Evolutionary conservation across 1,284 basidiomycete genomes (phyloP).

Genomic region (Marasmius fiardii): DNA sequence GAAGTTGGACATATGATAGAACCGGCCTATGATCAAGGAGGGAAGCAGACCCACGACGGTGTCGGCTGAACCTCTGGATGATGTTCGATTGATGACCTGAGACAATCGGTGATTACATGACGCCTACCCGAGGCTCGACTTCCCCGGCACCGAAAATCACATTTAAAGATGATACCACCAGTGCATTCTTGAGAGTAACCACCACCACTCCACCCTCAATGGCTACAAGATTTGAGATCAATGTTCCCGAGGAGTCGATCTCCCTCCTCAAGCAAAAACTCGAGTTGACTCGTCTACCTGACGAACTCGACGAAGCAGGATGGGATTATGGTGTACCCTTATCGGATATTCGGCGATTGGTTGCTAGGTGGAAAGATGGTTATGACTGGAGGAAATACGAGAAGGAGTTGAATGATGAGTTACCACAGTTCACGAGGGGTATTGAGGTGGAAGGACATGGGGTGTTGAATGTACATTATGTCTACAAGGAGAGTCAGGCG

Average conservation of each 20-base stretch:
- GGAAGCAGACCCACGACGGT: too few relatives aligned
- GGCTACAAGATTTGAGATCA: constrained; percentile 46
- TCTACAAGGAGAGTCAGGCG: constrained; percentile 42
- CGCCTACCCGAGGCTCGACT: too few relatives aligned
- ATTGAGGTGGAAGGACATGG: constrained; percentile 42
- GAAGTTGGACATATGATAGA: too few relatives aligned
- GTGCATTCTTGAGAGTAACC: too few relatives aligned
- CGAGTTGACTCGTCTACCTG: constrained; percentile 38
- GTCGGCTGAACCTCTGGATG: too few relatives aligned
- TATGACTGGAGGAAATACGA: constrained; percentile 48
- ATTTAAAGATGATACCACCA: too few relatives aligned
- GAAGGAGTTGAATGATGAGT: constrained; percentile 36
- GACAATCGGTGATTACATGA: too few relatives aligned
- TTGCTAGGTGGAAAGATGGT: constrained; percentile 38
- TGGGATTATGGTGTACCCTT: too few relatives aligned
- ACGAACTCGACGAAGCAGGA: constrained; percentile 44
- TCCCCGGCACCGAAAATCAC: too few relatives aligned
- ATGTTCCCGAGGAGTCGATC: constrained; percentile 36
- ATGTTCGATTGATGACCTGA: too few relatives aligned
- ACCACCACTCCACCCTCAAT: too few relatives aligned
- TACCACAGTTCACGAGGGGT: constrained; percentile 46
- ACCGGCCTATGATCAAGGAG: too few relatives aligned
- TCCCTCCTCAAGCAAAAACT: constrained; percentile 37
- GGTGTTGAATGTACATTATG: constrained; percentile 44
- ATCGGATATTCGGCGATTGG: constrained; percentile 39